These are phyloP conservation scores for Paraphaeosphaeria minitans DNA, from an alignment of 2,329 filamentous ascomycete genomes.

Conservation along the genomic window DNA sequence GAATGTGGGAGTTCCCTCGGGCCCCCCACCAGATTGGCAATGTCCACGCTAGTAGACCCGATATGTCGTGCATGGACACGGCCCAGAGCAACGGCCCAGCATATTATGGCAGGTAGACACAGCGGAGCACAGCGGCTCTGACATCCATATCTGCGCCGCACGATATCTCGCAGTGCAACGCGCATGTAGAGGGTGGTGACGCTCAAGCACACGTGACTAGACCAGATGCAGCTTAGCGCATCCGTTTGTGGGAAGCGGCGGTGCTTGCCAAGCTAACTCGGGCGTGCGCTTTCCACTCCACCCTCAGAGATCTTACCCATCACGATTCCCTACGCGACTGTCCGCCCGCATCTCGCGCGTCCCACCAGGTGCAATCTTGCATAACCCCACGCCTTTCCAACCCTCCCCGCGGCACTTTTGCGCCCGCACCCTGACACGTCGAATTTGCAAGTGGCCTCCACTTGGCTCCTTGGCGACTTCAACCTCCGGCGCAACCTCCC, in stretches of 20 bases:
- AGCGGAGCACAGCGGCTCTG: not conserved
- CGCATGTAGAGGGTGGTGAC: not conserved
- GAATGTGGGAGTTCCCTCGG: conserved; percentile 24
- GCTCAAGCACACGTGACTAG: not conserved
- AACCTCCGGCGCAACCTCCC: conserved; percentile 34
- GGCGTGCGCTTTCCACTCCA: not conserved
- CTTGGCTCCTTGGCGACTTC: conserved; percentile 40
- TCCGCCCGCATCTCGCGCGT: conserved; percentile 23
- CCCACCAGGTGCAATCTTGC: conserved; percentile 26
- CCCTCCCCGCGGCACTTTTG: conserved; percentile 34
- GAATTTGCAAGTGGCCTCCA: conserved; percentile 38
- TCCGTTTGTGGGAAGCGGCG: conserved; percentile 1
- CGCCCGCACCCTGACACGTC: conserved; percentile 29
- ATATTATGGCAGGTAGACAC: conserved; percentile 26
- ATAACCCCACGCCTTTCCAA: conserved; percentile 42
- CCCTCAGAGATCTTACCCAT: conserved; percentile 24
- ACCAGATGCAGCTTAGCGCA: not conserved
- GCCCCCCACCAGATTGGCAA: conserved; percentile 31
- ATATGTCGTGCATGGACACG: conserved; percentile 18
- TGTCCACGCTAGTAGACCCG: conserved; percentile 14
- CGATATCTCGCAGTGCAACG: not conserved
- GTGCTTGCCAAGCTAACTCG: not conserved
- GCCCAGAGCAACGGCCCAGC: conserved; percentile 30
- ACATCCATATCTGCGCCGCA: not conserved
- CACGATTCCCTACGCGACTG: conserved; percentile 35